A percentile compares a stretch with the other conserved stretches of the same genome.
These are phyloP conservation scores for Marasmius sp. DNA, from an alignment of 1,284 basidiomycete genomes.

Conservation along the genomic window DNA sequence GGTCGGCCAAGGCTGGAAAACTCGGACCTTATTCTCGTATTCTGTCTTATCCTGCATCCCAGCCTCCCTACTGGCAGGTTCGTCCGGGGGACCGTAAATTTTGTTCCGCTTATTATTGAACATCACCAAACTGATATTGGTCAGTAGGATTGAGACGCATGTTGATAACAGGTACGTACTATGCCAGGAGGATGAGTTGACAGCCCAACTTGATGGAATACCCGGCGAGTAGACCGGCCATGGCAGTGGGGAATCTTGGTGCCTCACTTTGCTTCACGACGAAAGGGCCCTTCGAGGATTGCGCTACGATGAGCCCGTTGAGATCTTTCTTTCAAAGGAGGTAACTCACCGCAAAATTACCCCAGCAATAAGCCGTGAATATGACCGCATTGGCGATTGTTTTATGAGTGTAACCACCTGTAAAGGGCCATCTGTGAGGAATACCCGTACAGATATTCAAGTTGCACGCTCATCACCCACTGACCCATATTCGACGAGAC, in stretches of 20 bases:
- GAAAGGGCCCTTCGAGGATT: neutral
- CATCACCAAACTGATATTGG: conserved; percentile 11
- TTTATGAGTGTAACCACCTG: conserved; percentile 1
- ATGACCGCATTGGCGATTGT: neutral
- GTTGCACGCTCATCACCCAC: neutral
- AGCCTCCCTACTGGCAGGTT: conserved; percentile 17
- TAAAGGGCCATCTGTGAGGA: neutral
- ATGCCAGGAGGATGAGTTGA: conserved; percentile 13
- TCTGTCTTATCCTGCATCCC: conserved; percentile 22
- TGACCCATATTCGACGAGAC: conserved; percentile 6
- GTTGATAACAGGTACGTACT: conserved; percentile 5
- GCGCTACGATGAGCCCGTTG: neutral
- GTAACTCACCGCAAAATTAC: neutral
- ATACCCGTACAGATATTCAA: neutral
- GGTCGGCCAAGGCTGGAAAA: too few relatives aligned
- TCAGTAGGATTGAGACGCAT: neutral
- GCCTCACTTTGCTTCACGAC: conserved; percentile 1
- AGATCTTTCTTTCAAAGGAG: neutral
- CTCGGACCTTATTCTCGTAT: conserved; percentile 17
- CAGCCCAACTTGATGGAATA: conserved; percentile 19
- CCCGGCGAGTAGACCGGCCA: conserved; percentile 18
- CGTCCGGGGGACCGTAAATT: conserved; percentile 16
- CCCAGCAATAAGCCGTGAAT: conserved; percentile 3
- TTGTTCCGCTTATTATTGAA: conserved; percentile 13
- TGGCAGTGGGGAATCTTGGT: conserved; percentile 10